phyloP scores from a whole-genome alignment of 345 rosid species.

The Jatropha curcas region DNA sequence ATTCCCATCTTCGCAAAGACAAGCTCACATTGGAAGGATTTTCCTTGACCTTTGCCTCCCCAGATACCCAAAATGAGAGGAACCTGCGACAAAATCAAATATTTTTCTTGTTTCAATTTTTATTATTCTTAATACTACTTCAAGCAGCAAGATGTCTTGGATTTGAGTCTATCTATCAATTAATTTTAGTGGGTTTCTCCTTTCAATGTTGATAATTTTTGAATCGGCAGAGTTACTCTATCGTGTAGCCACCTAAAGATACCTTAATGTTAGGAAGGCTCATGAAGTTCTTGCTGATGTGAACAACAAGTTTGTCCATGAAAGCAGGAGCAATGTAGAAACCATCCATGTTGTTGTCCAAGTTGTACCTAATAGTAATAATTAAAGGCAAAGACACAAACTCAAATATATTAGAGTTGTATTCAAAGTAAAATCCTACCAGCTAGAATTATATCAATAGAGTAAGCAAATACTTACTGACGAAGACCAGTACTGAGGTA shows the following conservation, averaged over 20 bases:
- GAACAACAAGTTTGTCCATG: slow-evolving; percentile 98
- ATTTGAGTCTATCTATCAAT: too few relatives aligned
- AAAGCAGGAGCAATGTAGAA: slow-evolving; percentile 93
- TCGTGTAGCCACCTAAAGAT: neutral
- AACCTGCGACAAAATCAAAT: slow-evolving; percentile 41
- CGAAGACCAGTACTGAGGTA: slow-evolving; percentile 81
- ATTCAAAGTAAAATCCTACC: neutral
- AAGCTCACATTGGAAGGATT: slow-evolving; percentile 98
- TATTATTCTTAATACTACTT: too few relatives aligned
- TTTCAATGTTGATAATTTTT: neutral
- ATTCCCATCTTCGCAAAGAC: slow-evolving; percentile 99
- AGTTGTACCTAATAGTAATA: slow-evolving; percentile 66
- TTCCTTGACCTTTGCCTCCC: slow-evolving; percentile 99
- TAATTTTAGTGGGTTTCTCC: too few relatives aligned
- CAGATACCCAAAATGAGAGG: slow-evolving; percentile 96
- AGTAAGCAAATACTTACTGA: slow-evolving; percentile 44
- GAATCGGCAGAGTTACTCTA: too few relatives aligned
- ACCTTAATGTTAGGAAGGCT: slow-evolving; percentile 90
- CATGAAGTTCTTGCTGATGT: slow-evolving; percentile 96
- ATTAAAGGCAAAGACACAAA: slow-evolving; percentile 14
- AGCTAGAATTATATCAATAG: neutral
- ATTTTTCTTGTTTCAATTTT: too few relatives aligned
- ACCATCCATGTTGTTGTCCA: slow-evolving; percentile 86
- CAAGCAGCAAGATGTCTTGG: too few relatives aligned
- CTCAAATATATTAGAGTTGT: neutral